Evolutionary conservation across 495 filamentous ascomycete genomes (phyloP), one percentile per base, ranked within the genome.

Genomic region (Daldinia decipiens): DNA sequence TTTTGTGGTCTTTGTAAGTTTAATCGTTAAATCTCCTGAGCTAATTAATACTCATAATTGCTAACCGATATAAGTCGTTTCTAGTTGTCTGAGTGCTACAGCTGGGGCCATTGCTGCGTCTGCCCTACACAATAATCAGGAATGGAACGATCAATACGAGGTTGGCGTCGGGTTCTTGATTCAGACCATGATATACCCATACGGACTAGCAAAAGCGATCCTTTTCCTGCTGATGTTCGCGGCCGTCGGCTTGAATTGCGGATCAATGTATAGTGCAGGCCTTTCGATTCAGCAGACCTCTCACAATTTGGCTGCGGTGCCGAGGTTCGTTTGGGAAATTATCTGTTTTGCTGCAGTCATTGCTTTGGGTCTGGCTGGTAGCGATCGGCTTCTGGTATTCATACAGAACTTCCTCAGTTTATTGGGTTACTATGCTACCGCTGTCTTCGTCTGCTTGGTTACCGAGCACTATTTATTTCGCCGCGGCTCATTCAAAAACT

Each of bases 391-490:
- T 34, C 71, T 80, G 29, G 67, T 68, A 0, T 81, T 82, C 21
- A 70, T 86, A 31, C 78, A 85, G 70, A 82, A 88, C 62, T 88
- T 89, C 75, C 81, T 90, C 24, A 82, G 82, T 9, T 73, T 89
- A 36, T 78, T 90, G 19, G 86, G 87, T 5, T 90, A 89, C 76
- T 88, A 87, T 84, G 83, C 82, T 57, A 86, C 87, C 12, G 81
- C 81, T 1, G 88, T 86, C 74, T 84, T 86, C 36, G 79, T 85
- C 60, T 87, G 90, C 65, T 65, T 91, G 3, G 82, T 88, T 65
- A 76, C 78, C 11, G 89, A 91, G 65, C 87, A 91, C 74, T 86
- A 86, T 65, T 58, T 84, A 45, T 90, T 90, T 80, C 83, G 88
- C 15, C 47, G 68, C 27, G 80, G 70, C 17, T 71, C 72, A 24